These are phyloP conservation scores for Fusarium aywerte DNA, from an alignment of 2,329 filamentous ascomycete species.

Conservation along the genomic window DNA sequence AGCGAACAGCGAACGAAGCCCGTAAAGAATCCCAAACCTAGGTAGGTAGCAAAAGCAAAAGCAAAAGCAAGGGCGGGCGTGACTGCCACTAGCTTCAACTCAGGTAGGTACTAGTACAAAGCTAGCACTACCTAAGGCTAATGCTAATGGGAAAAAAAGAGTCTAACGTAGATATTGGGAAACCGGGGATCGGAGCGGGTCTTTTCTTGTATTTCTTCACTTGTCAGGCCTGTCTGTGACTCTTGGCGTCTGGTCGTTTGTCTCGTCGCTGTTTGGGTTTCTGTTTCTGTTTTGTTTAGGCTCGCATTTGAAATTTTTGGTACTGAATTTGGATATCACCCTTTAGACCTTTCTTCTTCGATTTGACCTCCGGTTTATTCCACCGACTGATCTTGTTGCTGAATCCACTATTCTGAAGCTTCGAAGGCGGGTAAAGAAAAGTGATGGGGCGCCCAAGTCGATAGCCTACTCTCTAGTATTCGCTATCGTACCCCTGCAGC, in stretches of 20 bases:
- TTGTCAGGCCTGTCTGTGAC: no score
- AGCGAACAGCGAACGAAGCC: neutral
- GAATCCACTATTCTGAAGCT: slow-evolving; percentile 21
- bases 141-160: neutral
- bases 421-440: slow-evolving; percentile 15
- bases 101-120: slow-evolving; percentile 12
- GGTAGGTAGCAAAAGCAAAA: neutral
- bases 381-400: slow-evolving; percentile 16
- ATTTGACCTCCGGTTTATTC: neutral
- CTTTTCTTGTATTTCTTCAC: slow-evolving; percentile 11
- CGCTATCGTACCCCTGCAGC: slow-evolving; percentile 30
- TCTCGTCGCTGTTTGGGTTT: slow-evolving; percentile 12
- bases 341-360: neutral
- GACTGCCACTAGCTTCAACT: slow-evolving; percentile 30
- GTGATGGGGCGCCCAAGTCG: slow-evolving; percentile 21
- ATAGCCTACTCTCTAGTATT: slow-evolving; percentile 21
- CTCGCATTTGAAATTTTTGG: neutral
- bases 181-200: slow-evolving; percentile 35
- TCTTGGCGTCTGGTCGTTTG: slow-evolving; percentile 27
- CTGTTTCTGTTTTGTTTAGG: neutral
- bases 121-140: slow-evolving; percentile 10
- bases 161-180: slow-evolving; percentile 10
- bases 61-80: slow-evolving; percentile 21
- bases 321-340: no score
- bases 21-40: neutral